Evolutionary conservation across 228 moss, liverwort and hornwort species (phyloP), one percentile per base, ranked within the genome.

Genomic region (Sphagnum magellanicum): DNA sequence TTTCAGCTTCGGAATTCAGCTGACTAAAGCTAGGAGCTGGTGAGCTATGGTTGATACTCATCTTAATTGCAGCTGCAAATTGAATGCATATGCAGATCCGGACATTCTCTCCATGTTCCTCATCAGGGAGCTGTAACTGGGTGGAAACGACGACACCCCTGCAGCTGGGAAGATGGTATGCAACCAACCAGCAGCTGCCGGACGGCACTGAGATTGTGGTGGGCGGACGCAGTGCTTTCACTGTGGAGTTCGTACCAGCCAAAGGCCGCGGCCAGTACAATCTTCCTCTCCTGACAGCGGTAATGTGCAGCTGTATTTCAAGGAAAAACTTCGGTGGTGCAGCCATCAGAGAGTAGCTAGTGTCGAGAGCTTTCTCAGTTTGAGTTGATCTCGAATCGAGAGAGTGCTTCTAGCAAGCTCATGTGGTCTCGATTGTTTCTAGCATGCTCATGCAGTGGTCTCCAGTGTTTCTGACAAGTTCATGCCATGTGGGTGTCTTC

Each of bases 151-250:
- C 59, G 16, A 52, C 55, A 1, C 2, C 32, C 32, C 52, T 85
- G 81, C 79, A 81, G 65, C 0, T 8, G 1, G 71, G 73, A 10
- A 70, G 85, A 66, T 85, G 85, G 85, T 85, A 85, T 51, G 79
- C 85, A 13, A 72, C 85, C 62, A 85, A 85, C 68, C 85, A 85
- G 71, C 81, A 79, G 68, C 79, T 85, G 6, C 85, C 85, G 11
- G 85, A 85, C 59, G 81, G 85, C 59, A 68, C 81, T 6, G 75
- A 85, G 67, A 72, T 68, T 2, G 63, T 82, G 16, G 73, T 85
- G 4, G 85, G 85, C 49, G 85, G 85, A 14, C 77, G 81, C 8
- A 63, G 72, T n/a, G 81, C 79, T 15, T 79, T 75, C 79, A 85
- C 85, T 4, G 77, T 85, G 3, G 85, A 85, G 59, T 85, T 72